Evolutionary conservation across 1,284 basidiomycete genomes (phyloP).

Genomic region (Rhodotorula sp.): DNA sequence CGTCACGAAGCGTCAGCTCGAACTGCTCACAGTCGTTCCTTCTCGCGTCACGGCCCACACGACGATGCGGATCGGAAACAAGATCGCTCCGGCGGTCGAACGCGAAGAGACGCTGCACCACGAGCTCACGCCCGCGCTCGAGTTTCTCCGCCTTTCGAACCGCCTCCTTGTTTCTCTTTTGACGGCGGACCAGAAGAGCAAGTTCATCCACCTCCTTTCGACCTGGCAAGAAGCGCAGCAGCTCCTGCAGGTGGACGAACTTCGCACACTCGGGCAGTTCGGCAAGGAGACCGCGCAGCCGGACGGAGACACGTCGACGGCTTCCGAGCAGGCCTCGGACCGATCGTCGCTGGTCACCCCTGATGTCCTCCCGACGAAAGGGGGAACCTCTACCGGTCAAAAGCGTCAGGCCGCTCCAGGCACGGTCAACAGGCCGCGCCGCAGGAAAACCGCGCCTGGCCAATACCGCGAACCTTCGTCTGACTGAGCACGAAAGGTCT

Average conservation of each 20-base stretch:
- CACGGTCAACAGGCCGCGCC: no score
- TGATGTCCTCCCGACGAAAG: no score
- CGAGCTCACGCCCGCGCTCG: background rate
- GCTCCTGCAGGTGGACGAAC: background rate
- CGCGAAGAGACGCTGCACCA: background rate
- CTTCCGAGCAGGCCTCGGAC: background rate
- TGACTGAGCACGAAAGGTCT: no score
- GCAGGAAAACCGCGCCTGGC: no score
- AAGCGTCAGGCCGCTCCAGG: no score
- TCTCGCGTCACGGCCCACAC: no score
- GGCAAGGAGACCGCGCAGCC: background rate
- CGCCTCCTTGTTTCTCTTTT: slow-evolving; percentile 9
- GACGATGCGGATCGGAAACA: no score
- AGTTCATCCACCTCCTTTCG: slow-evolving; percentile 6
- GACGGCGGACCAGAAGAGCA: slow-evolving; percentile 7
- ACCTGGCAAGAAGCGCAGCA: background rate
- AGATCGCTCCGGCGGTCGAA: background rate
- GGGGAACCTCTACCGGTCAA: no score
- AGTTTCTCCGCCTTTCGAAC: slow-evolving; percentile 9
- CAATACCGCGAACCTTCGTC: no score
- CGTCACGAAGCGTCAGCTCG: background rate
- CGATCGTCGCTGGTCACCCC: no score
- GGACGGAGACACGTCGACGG: background rate
- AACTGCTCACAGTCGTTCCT: background rate
- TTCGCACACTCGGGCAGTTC: background rate